Conservation (phyloP, 139 green algal species). For the Mychonastes homosphaera region DNA sequence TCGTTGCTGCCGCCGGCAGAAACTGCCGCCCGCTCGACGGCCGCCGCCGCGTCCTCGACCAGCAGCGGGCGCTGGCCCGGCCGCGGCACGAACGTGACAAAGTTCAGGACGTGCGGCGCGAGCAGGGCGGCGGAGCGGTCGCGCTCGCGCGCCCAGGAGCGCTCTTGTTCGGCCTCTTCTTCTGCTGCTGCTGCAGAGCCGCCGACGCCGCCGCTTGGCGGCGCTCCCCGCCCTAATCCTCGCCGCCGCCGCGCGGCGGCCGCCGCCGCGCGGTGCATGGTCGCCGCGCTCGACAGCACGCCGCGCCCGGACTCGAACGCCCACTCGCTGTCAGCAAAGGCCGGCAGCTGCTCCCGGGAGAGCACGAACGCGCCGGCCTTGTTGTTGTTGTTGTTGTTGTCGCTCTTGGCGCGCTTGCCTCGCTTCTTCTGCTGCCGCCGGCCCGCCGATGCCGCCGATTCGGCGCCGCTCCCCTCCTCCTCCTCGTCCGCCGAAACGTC, state of each 20-base stretch:
- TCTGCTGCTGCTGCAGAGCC: neutral
- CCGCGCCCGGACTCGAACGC: constrained; percentile 10
- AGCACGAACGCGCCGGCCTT: constrained; percentile 18
- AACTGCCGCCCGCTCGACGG: no score
- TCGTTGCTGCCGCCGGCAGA: no score
- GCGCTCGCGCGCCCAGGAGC: neutral
- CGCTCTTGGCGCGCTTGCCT: no score
- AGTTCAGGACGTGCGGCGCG: constrained; percentile 33
- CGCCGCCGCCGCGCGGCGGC: neutral
- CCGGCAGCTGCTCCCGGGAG: constrained; percentile 15
- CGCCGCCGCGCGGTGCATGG: neutral
- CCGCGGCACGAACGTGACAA: constrained; percentile 37
- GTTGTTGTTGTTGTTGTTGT: no score
- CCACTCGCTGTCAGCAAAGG: constrained; percentile 38
- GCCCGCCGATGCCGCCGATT: no score
- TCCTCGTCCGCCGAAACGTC: no score
- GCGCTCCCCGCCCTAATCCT: neutral
- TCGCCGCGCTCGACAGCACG: neutral
- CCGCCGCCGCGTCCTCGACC: no score
- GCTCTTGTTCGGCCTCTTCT: neutral
- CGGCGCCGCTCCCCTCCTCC: no score
- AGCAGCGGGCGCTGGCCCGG: constrained; percentile 23
- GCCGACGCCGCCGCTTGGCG: constrained; percentile 6
- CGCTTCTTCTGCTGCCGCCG: no score
- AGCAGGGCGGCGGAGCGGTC: constrained; percentile 4